Evolutionary conservation across 805 yeast species (phyloP).

Genomic region (Kuraishia hungarica): DNA sequence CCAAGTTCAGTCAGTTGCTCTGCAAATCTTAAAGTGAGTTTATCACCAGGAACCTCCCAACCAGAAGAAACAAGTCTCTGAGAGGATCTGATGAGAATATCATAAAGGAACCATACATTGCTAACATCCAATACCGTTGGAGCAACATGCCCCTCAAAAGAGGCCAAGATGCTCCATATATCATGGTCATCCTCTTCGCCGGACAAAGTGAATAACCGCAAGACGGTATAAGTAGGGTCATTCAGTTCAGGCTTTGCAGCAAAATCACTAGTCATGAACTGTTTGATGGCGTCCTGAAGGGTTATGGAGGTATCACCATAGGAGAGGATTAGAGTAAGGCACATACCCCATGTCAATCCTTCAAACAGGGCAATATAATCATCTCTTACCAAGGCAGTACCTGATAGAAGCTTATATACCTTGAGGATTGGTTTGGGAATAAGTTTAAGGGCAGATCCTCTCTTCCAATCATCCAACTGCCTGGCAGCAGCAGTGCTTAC

Average conservation of each 20-base stretch:
- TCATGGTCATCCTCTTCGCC: neutral
- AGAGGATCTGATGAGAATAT: constrained; percentile 7
- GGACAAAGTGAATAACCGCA: constrained; percentile 19
- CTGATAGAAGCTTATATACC: constrained; percentile 58
- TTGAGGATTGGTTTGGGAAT: constrained; percentile 50
- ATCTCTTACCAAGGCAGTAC: constrained; percentile 27
- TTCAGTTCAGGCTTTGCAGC: constrained; percentile 7
- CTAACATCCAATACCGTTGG: constrained; percentile 1
- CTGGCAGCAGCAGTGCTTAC: constrained; percentile 45
- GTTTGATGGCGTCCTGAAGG: constrained; percentile 22
- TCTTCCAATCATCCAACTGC: constrained; percentile 64
- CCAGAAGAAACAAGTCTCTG: constrained; percentile 9
- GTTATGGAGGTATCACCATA: constrained; percentile 45
- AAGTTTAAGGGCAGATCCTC: constrained; percentile 25
- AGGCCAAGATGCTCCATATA: neutral
- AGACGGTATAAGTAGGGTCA: constrained; percentile 13
- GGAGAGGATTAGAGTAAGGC: constrained; percentile 49
- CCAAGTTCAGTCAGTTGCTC: constrained; percentile 39
- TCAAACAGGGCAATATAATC: constrained; percentile 25
- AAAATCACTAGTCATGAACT: constrained; percentile 5
- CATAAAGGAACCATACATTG: constrained; percentile 9
- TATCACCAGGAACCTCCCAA: constrained; percentile 10
- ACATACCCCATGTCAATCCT: constrained; percentile 58
- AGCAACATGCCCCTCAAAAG: neutral
- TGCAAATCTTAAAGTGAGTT: constrained; percentile 28